Conservation (phyloP, 192 early-diverging fungal species). For the Coemansia sp. region DNA sequence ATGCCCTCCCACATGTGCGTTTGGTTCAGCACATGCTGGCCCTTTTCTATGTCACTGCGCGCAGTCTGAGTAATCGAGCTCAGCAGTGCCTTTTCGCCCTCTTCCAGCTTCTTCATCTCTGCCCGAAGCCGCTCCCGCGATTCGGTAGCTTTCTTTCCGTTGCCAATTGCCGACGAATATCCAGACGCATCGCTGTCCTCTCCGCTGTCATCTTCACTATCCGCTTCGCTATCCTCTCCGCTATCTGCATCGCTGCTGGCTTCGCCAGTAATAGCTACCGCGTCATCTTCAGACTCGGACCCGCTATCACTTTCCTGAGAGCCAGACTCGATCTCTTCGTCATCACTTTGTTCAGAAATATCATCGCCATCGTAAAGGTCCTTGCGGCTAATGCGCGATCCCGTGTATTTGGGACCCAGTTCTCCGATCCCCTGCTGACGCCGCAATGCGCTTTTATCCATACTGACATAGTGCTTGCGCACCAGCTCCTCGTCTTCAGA, state of each 20-base stretch:
- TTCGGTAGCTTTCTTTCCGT: slow-evolving; percentile 30
- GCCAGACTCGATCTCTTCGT: slow-evolving; percentile 20
- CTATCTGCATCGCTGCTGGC: slow-evolving; percentile 6
- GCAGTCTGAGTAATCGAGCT: slow-evolving; percentile 73
- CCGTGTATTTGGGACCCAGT: slow-evolving; percentile 73
- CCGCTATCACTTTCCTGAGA: slow-evolving; percentile 38
- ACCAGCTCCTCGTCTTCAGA: slow-evolving; percentile 51
- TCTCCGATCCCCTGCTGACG: slow-evolving; percentile 60
- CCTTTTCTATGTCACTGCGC: slow-evolving; percentile 83
- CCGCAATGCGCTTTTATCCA: slow-evolving; percentile 71
- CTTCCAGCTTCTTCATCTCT: slow-evolving; percentile 73
- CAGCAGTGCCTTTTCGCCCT: slow-evolving; percentile 83
- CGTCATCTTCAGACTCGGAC: slow-evolving; percentile 16
- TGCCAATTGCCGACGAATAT: slow-evolving; percentile 21
- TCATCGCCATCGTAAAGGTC: slow-evolving; percentile 56
- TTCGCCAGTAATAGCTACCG: neutral
- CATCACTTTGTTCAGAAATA: slow-evolving; percentile 19
- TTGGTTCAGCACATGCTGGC: slow-evolving; percentile 86
- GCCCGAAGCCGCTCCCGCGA: slow-evolving; percentile 45
- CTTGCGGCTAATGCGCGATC: slow-evolving; percentile 66
- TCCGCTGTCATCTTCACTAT: slow-evolving; percentile 34
- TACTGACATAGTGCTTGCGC: slow-evolving; percentile 67
- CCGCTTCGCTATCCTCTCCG: slow-evolving; percentile 44
- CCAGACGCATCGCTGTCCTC: slow-evolving; percentile 23
- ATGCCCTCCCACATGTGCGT: slow-evolving; percentile 79